Evolutionary conservation across 2,329 filamentous ascomycete species (phyloP).

Genomic region (Didymella exigua): DNA sequence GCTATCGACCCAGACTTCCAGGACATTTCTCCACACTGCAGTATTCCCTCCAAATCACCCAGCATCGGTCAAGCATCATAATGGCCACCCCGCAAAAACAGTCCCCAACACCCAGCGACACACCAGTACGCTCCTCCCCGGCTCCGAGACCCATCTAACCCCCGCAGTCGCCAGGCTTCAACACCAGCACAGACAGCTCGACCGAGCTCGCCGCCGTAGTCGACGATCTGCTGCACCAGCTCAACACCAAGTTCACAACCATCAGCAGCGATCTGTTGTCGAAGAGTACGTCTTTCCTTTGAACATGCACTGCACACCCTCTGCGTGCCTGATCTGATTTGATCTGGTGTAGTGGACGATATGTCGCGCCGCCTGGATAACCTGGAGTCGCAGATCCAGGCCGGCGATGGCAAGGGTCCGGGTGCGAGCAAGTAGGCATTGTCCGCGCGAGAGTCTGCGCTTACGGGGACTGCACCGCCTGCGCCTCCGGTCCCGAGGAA

Average conservation of each 20-base stretch:
- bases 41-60: not conserved
- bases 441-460: not conserved
- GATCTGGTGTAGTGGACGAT: constrained; percentile 86
- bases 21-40: not conserved
- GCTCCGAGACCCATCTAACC: constrained; percentile 1
- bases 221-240: constrained; percentile 82
- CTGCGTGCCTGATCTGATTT: no score
- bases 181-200: constrained; percentile 35
- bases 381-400: constrained; percentile 74
- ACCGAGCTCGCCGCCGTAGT: constrained; percentile 77
- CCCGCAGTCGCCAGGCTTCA: constrained; percentile 20
- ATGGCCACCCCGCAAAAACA: constrained; percentile 28
- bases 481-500: not conserved
- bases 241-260: constrained; percentile 83
- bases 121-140: not conserved
- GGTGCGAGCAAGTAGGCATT: constrained; percentile 17
- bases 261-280: constrained; percentile 86
- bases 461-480: not conserved
- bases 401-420: constrained; percentile 53
- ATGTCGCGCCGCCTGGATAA: constrained; percentile 87
- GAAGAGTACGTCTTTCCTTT: constrained; percentile 70
- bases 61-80: not conserved
- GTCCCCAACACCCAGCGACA: constrained; percentile 6
- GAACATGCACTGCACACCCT: no score
- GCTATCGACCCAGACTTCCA: not conserved